Evolutionary conservation across 768 basidiomycete species (phyloP), one percentile per base, ranked within the genome.

Genomic region (Porphyrellus cyaneotinctus): DNA sequence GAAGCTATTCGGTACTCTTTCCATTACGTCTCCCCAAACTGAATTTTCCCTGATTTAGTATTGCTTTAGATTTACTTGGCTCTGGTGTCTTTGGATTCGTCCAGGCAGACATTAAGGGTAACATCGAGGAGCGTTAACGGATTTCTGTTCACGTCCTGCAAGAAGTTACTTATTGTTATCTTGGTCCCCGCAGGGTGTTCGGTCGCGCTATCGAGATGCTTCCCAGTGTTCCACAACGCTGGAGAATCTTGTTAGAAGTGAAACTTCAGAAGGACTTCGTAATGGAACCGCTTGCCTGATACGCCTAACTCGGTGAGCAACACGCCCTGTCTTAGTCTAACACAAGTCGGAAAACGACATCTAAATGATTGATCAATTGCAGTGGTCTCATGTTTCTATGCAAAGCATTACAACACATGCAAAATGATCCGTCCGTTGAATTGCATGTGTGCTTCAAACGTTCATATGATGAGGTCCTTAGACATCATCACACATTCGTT

Each of bases 311-410:
- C 79, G 87, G 87, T 86, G 65, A 64, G 62, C 14, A 38, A 46
- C 51, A 42, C 17, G 31, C 50, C 77, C 63, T 50, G 60, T 58
- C 58, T 35, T 36, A 44, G 24, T 38, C 7, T 28, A 28, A 24
- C 52, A 43, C 35, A 49, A 47, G 36, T 11, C 13, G 50, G 26
- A 46, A 51, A 38, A 50, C 33, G 55, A 42, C 61, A 18, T 7
- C 15, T 13, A 13, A 52, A 49, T 28, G 44, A 49, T 26, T 35
- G 50, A 42, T 41, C 43, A 13, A 30, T 52, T 33, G 23, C 55
- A 88, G 87, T 36, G 87, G 87, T 15, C 76, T 88, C 43, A 72
- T 78, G 42, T 84, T 89, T 60, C 82, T 84, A 3, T 85, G 82
- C 65, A 75, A 75, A 56, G 87, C 87, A 14, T 74, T 90, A 35